Evolutionary conservation across 176 grass and related monocot genomes (phyloP), one percentile per base, ranked within the genome.

Genomic region (Musa troglodytarum): DNA sequence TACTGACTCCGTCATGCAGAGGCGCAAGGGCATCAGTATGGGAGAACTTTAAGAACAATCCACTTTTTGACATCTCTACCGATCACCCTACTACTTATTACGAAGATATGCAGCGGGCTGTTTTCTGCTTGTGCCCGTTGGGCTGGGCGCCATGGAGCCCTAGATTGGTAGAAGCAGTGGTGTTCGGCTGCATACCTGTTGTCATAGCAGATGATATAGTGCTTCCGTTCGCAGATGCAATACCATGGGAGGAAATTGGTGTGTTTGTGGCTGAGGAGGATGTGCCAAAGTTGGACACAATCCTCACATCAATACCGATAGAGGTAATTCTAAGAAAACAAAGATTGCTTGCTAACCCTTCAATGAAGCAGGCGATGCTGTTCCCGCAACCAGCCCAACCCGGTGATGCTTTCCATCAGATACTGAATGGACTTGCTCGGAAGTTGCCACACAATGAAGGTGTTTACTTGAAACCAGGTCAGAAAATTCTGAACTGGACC

Each of bases 11-110:
- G 52, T 84, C 69, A 22, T 15, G 52, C 81, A 96, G 92, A 82
- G 92, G 92, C 73, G 92, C 92, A 7, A 78, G 85, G 74, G 92
- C 88, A 49, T 91, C 92, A 69, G 68, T 91, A 15, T 91, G 92
- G 92, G 92, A 96, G 76, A 96, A 96, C 77, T 96, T 96, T 69
- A 96, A 91, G 85, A 96, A 96, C 86, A 96, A 96, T 65, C 86
- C 92, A 57, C 88, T 96, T 14, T 96, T 96, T 23, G 92, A 96
- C 80, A 96, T 96, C 54, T 96, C 92, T 24, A 88, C 88, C 0
- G 88, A 96, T 69, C 92, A 96, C 67, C 88, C 92, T 61, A 63
- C 74, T 2, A 96, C 88, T 52, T 96, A 96, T 64, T 96, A 96
- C 15, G 92, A 96, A 89, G 92, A 96, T 76, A 96, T 96, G 88